Evolutionary conservation across 2,329 filamentous ascomycete species (phyloP).

Genomic region (Fusarium sp.): DNA sequence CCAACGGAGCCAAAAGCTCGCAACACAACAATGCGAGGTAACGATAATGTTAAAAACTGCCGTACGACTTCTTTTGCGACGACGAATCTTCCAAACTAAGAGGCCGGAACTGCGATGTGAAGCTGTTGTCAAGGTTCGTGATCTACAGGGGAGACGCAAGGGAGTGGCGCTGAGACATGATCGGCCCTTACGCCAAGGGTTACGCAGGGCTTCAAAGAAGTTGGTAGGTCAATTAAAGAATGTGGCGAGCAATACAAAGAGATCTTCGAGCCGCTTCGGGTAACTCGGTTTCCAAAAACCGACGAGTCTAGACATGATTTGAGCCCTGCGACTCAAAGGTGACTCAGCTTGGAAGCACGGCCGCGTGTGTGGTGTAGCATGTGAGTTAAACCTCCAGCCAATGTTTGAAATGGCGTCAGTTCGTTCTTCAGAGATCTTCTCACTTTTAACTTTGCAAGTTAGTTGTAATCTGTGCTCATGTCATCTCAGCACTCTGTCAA

Average conservation of each 20-base stretch:
- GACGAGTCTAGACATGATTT: neutral
- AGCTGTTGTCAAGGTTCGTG: neutral
- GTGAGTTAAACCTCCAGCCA: neutral
- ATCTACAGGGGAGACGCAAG: conserved; percentile 28
- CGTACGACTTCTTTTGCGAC: too few relatives aligned
- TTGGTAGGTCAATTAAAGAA: conserved; percentile 8
- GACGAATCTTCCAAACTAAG: too few relatives aligned
- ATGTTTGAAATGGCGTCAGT: neutral
- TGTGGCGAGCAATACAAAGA: conserved; percentile 8
- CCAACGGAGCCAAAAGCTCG: too few relatives aligned
- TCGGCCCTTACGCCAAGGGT: conserved; percentile 28
- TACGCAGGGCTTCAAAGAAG: neutral
- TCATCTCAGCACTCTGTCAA: too few relatives aligned
- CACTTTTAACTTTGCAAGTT: too few relatives aligned
- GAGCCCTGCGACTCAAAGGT: neutral
- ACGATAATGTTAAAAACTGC: too few relatives aligned
- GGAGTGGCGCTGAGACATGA: conserved; percentile 40
- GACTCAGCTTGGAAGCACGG: neutral
- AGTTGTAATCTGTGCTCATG: too few relatives aligned
- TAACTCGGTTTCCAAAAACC: neutral
- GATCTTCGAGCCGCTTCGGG: too few relatives aligned
- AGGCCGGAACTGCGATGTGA: neutral
- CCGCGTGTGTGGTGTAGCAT: neutral
- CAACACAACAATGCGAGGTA: too few relatives aligned
- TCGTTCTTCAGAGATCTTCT: rapidly evolving